Percentiles rank a stretch among this genome's conserved stretches.
Evolutionary conservation across 371 early-diverging fungal genomes (phyloP).

Genomic region (Dipsacomyces acuminosporus): DNA sequence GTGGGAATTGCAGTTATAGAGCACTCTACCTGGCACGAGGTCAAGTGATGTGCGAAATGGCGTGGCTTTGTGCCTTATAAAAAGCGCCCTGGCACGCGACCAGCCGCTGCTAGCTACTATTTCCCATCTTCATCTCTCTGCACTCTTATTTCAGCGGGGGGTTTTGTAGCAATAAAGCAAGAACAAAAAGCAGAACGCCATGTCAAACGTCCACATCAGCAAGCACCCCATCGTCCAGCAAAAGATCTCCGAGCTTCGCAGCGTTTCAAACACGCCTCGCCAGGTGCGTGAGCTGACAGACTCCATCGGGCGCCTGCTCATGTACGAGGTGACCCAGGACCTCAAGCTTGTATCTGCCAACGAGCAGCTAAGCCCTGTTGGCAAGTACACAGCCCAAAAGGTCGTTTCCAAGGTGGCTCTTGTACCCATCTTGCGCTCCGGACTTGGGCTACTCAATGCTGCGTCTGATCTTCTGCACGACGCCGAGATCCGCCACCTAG

Average conservation of each 20-base stretch:
- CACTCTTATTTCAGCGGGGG: too few species aligned
- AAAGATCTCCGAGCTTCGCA: slow-evolving; percentile 68
- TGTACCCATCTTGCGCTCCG: slow-evolving; percentile 81
- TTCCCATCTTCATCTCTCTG: too few species aligned
- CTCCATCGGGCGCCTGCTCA: slow-evolving; percentile 61
- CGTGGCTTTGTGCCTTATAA: too few species aligned
- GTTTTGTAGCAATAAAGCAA: too few species aligned
- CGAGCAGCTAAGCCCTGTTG: slow-evolving; percentile 44
- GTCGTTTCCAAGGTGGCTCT: slow-evolving; percentile 60
- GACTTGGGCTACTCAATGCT: slow-evolving; percentile 67
- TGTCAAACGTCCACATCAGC: slow-evolving; percentile 47
- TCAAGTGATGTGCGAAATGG: too few species aligned
- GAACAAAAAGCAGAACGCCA: too few species aligned
- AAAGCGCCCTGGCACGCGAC: too few species aligned
- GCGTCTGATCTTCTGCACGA: slow-evolving; percentile 66
- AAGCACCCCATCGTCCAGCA: slow-evolving; percentile 66
- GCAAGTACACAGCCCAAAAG: slow-evolving; percentile 50
- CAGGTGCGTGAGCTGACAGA: slow-evolving; percentile 62
- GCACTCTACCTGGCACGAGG: too few species aligned
- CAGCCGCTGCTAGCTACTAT: too few species aligned
- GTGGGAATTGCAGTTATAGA: too few species aligned
- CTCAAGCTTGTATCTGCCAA: slow-evolving; percentile 49
- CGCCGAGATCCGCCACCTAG: slow-evolving; percentile 73
- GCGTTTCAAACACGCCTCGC: slow-evolving; percentile 54
- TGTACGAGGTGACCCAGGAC: slow-evolving; percentile 63